These are phyloP conservation scores for Nakazawaea wickerhamii DNA, from an alignment of 805 yeast genomes.

Conservation along the genomic window DNA sequence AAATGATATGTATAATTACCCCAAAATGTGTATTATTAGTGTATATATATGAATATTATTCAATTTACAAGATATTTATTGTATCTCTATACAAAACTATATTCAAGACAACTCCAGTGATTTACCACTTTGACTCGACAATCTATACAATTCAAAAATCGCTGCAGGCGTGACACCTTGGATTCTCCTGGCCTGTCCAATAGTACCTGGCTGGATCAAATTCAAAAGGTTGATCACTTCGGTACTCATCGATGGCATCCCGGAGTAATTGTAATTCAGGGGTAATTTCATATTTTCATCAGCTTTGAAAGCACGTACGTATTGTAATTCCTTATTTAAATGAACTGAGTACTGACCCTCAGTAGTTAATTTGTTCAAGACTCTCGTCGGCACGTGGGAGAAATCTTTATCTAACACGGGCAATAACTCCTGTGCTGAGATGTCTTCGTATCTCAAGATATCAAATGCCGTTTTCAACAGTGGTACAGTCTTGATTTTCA, in stretches of 20 bases:
- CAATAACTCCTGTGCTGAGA: slow-evolving; percentile 25
- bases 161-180: slow-evolving; percentile 97
- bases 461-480: slow-evolving; percentile 63
- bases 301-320: slow-evolving; percentile 70
- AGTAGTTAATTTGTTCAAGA: slow-evolving; percentile 58
- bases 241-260: slow-evolving; percentile 58
- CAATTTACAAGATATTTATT: too few relatives aligned
- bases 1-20: background rate
- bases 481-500: slow-evolving; percentile 49
- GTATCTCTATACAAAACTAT: too few relatives aligned
- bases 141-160: slow-evolving; percentile 66
- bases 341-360: slow-evolving; percentile 84
- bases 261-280: slow-evolving; percentile 51
- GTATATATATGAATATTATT: background rate
- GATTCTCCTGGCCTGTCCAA: slow-evolving; percentile 92
- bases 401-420: slow-evolving; percentile 30
- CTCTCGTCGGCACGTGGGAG: slow-evolving; percentile 33
- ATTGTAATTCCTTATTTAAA: slow-evolving; percentile 64
- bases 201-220: slow-evolving; percentile 75
- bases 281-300: slow-evolving; percentile 82
- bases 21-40: too few relatives aligned
- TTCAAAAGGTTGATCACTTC: slow-evolving; percentile 71
- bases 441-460: slow-evolving; percentile 51
- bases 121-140: slow-evolving; percentile 27
- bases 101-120: background rate